A percentile compares a stretch with the other conserved stretches of the same genome.
Conservation (phyloP, 2,329 filamentous ascomycete genomes). For the Coniochaeta ligniaria region DNA sequence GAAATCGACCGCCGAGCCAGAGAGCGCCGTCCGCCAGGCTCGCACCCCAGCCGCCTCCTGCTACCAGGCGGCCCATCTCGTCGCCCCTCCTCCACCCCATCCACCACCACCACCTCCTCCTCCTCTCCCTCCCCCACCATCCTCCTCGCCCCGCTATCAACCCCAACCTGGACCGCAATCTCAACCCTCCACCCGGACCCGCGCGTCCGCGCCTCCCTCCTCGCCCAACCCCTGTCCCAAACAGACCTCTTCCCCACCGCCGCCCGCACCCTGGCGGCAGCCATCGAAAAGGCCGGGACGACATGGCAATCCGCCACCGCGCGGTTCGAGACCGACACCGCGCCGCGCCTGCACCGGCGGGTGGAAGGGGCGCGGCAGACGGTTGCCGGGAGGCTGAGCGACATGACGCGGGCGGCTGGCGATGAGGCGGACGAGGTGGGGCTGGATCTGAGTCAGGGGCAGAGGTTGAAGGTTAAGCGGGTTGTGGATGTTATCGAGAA, state of each 20-base stretch:
- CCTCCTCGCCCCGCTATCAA: not conserved
- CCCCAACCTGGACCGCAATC: conserved; percentile 35
- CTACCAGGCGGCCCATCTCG: not conserved
- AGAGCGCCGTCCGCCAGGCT: conserved; percentile 23
- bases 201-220: conserved; percentile 19
- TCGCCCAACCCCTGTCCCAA: conserved; percentile 27
- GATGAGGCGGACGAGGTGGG: conserved; percentile 76
- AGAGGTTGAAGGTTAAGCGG: conserved; percentile 73
- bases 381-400: conserved; percentile 45
- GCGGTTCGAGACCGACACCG: conserved; percentile 49
- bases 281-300: conserved; percentile 38
- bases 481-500: conserved; percentile 73
- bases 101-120: not conserved
- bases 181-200: conserved; percentile 30
- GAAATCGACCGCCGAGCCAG: conserved; percentile 66
- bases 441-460: conserved; percentile 66
- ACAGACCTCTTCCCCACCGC: conserved; percentile 43
- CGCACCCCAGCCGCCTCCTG: not conserved
- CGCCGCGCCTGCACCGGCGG: conserved; percentile 41
- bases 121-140: not conserved
- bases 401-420: conserved; percentile 57
- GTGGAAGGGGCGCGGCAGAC: conserved; percentile 40
- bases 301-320: conserved; percentile 55
- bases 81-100: not conserved
- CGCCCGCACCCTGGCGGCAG: conserved; percentile 41